phyloP scores from a whole-genome alignment of 352 stramenopile genomes.

The Phytophthora citrophthora region DNA sequence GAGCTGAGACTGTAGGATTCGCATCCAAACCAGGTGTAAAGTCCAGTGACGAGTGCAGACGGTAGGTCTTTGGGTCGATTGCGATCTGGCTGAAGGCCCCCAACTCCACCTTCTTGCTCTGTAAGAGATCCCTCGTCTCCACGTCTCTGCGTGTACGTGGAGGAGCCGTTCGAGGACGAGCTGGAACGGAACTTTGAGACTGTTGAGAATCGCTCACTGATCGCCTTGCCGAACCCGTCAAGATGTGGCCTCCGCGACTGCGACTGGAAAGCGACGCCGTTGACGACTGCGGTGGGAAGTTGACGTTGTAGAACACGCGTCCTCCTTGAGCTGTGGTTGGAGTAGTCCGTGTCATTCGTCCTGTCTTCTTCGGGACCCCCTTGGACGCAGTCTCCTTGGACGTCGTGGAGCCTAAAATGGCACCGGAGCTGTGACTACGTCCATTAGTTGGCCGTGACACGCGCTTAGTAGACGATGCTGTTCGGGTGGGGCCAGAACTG shows the following conservation, averaged over 20 bases:
- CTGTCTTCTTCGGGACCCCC: slow-evolving; percentile 18
- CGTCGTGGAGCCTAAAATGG: slow-evolving; percentile 19
- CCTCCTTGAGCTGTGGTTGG: slow-evolving; percentile 21
- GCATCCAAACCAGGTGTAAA: slow-evolving; percentile 14
- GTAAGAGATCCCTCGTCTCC: slow-evolving; percentile 49
- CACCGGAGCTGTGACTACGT: slow-evolving; percentile 23
- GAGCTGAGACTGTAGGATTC: slow-evolving; percentile 1
- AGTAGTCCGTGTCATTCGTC: slow-evolving; percentile 12
- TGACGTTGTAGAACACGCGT: slow-evolving; percentile 39
- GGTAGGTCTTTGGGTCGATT: slow-evolving; percentile 33
- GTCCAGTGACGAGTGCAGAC: slow-evolving; percentile 45
- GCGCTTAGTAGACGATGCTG: slow-evolving; percentile 30
- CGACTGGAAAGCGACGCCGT: slow-evolving; percentile 24
- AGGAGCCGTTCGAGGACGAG: slow-evolving; percentile 51
- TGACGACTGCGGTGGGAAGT: slow-evolving; percentile 27
- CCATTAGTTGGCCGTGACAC: slow-evolving; percentile 31
- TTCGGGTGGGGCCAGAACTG: slow-evolving; percentile 10
- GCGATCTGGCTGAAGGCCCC: slow-evolving; percentile 26
- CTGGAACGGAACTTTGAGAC: slow-evolving; percentile 10
- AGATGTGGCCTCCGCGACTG: slow-evolving; percentile 23
- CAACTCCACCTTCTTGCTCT: slow-evolving; percentile 50
- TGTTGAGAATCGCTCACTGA: slow-evolving; percentile 31
- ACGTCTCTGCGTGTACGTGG: slow-evolving; percentile 45
- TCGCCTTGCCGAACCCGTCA: slow-evolving; percentile 20
- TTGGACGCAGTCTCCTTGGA: slow-evolving; percentile 23